Base-by-base conservation (phyloP, 352 stramenopile genomes). In the Phytophthora tubulina region DNA sequence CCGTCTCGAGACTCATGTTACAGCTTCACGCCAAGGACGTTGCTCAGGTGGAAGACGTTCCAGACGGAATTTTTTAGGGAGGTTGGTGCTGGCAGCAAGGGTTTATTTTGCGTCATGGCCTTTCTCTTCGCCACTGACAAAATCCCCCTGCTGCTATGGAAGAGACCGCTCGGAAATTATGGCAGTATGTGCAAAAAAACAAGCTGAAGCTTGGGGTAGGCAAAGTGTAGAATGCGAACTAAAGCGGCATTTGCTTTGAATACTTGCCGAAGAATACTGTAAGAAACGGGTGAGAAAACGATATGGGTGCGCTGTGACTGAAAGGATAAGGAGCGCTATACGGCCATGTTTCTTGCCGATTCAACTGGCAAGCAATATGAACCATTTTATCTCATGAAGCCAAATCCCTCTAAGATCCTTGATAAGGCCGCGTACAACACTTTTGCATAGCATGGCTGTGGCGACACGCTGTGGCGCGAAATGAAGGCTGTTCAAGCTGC, bases 211-310 rank as follows among this genome's bases (percentile, higher is more conserved):
- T 45, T 46, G 55, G 44, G 9, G 55, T 54, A 1, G 31, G 35
- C 32, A 63, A 53, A 35, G 21, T 63, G 7, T 52, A 45, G 31
- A 63, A 63, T 10, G 39, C 44, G 5, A 42, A 63, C 15, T 42
- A 63, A 61, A 63, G 55, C 5, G 55, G 31, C 14, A 54, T 54
- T n/a, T 54, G 55, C 31, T 63, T 63, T 46, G 55, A 54, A 13
- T 63, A 63, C n/a, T 53, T 63, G 14, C 55, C 42, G 0, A 63
- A 63, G 15, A 9, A 42, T 31, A 53, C 42, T 0, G 30, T 63
- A 63, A 63, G 53, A 52, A 35, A 14, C 41, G 55, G 15, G 36
- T 3, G 4, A 63, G 21, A 63, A 63, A 54, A 63, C 27, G 0
- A 9, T 63, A 36, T 63, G 31, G 32, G 32, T 59, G 33, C 33